phyloP scores from a whole-genome alignment of 257 asterid genomes.

The Primulina tabacum region DNA sequence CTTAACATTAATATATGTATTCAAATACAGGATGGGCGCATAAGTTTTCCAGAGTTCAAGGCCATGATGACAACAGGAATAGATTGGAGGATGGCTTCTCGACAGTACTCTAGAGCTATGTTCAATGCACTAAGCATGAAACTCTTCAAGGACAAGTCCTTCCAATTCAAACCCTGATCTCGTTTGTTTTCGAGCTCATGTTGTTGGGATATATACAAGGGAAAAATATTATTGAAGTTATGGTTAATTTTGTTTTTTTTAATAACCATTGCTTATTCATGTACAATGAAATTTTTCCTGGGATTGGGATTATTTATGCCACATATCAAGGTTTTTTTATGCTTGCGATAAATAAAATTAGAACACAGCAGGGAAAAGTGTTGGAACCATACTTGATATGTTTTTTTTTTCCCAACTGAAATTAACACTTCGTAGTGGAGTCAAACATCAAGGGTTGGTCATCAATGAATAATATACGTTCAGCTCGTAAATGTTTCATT shows the following conservation, averaged over 20 bases:
- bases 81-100: slow-evolving; percentile 91
- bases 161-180: slow-evolving; percentile 29
- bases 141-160: slow-evolving; percentile 50
- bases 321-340: too few relatives aligned
- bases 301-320: background rate
- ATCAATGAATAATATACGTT: too few relatives aligned
- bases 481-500: too few relatives aligned
- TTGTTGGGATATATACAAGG: background rate
- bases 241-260: background rate
- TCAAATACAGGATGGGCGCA: slow-evolving; percentile 62
- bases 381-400: background rate
- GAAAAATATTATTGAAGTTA: background rate
- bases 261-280: background rate
- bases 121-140: slow-evolving; percentile 70
- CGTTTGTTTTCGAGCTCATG: background rate
- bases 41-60: slow-evolving; percentile 70
- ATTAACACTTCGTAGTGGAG: background rate
- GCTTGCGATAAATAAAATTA: too few relatives aligned
- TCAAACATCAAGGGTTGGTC: too few relatives aligned
- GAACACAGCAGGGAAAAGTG: background rate
- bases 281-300: background rate
- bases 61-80: slow-evolving; percentile 85
- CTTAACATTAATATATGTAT: background rate
- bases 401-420: too few relatives aligned
- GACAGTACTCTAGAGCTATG: slow-evolving; percentile 78